A percentile compares a stretch with the other conserved stretches of the same genome.
Evolutionary conservation across 139 green algal species (phyloP).

Genomic region (Picochlorum sp.): DNA sequence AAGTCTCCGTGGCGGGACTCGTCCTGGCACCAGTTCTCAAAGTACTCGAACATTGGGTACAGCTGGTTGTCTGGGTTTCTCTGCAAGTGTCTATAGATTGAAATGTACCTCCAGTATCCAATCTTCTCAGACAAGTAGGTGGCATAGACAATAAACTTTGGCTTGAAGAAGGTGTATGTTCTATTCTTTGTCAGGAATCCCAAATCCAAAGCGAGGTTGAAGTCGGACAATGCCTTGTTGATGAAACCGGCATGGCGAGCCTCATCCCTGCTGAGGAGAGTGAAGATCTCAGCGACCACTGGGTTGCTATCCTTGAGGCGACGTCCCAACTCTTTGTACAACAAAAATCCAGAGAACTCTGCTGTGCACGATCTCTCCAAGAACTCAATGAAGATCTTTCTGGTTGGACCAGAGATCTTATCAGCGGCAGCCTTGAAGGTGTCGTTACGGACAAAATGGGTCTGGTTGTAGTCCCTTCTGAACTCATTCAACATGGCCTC

Average conservation of each 20-base stretch:
- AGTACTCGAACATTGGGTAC: slow-evolving; percentile 99
- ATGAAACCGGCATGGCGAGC: slow-evolving; percentile 97
- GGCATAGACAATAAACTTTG: slow-evolving; percentile 98
- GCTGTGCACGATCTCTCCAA: slow-evolving; percentile 98
- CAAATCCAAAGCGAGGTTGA: slow-evolving; percentile 93
- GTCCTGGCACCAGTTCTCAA: slow-evolving; percentile 99
- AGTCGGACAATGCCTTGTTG: slow-evolving; percentile 95
- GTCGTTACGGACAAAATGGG: slow-evolving; percentile 96
- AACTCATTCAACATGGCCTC: slow-evolving; percentile 88
- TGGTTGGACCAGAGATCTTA: slow-evolving; percentile 66
- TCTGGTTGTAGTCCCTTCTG: slow-evolving; percentile 96
- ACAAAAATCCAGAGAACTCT: slow-evolving; percentile 97
- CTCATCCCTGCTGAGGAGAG: slow-evolving; percentile 97
- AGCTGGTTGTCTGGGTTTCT: slow-evolving; percentile 94
- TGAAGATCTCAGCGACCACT: slow-evolving; percentile 92
- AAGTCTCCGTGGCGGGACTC: slow-evolving; percentile 91
- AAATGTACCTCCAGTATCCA: slow-evolving; percentile 99
- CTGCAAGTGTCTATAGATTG: slow-evolving; percentile 88
- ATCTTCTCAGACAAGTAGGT: slow-evolving; percentile 98
- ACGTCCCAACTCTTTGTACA: slow-evolving; percentile 99
- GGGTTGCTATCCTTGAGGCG: slow-evolving; percentile 92
- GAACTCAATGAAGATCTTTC: slow-evolving; percentile 99
- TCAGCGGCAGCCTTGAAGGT: slow-evolving; percentile 90
- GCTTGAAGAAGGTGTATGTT: slow-evolving; percentile 94
- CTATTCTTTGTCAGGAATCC: slow-evolving; percentile 99